Evolutionary conservation across 495 filamentous ascomycete species (phyloP).

Genomic region (Trichoderma asperelloides): DNA sequence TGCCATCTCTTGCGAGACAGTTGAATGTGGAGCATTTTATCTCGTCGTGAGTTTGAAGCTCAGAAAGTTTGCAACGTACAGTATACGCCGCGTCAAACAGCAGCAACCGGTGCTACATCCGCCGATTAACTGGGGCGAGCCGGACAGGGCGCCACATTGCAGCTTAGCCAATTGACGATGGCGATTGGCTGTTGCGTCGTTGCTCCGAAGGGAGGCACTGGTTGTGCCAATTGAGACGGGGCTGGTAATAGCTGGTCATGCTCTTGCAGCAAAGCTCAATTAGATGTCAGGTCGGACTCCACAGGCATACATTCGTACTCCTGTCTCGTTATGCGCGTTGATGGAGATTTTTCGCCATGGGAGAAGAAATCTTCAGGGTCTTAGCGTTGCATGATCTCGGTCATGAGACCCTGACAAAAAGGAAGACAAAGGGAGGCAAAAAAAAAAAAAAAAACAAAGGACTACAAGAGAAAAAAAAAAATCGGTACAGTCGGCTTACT

Average conservation of each 20-base stretch:
- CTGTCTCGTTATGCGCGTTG: not conserved
- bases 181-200: not conserved
- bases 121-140: not conserved
- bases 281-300: not conserved
- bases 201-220: not conserved
- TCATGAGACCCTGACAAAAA: constrained; percentile 2
- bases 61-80: not conserved
- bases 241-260: not conserved
- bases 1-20: too few species aligned
- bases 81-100: not conserved
- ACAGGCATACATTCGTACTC: not conserved
- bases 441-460: not conserved
- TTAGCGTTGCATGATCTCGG: constrained; percentile 3
- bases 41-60: too few species aligned
- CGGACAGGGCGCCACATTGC: constrained; percentile 6
- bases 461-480: not conserved
- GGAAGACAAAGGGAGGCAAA: not conserved
- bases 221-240: not conserved
- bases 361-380: not conserved
- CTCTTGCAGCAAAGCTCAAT: not conserved
- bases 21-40: too few species aligned
- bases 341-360: not conserved
- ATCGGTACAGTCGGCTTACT: not conserved
- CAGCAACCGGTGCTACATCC: constrained; percentile 4
- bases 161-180: not conserved